Evolutionary conservation across 305 asterid species (phyloP), one percentile per base, ranked within the genome.

Genomic region (Petunia hybrid): DNA sequence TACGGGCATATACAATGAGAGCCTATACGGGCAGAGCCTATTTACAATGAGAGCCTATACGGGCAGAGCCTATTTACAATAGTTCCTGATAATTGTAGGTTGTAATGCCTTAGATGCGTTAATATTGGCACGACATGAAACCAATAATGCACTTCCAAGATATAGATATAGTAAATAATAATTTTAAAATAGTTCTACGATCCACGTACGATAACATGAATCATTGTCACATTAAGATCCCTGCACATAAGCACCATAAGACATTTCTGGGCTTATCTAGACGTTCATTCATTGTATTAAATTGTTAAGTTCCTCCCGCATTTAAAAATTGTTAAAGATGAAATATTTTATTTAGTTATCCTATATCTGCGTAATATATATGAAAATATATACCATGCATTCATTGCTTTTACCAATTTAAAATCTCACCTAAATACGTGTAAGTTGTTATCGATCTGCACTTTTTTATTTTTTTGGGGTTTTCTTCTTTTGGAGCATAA

Each of bases 71-170:
- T n/a, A n/a, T n/a, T n/a, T n/a, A n/a, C n/a, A n/a, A n/a, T n/a
- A n/a, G 62, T 9, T 48, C 62, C 41, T 12, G 43, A 48, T 71
- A 71, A 48, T 71, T 71, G 78, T 1, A 48, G 16, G 45, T 71
- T 22, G 77, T 45, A 10, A 46, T 31, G 60, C 57, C 31, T 53
- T 77, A 69, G 83, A 70, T 79, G 81, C 71, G 81, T 22, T 66
- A 14, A 36, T 38, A 87, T 90, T 89, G 92, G 89, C 88, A 84
- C 82, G 67, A 81, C 61, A 57, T 83, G 85, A 22, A 22, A 76
- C 75, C 89, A 90, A 88, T 90, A 87, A 88, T 89, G 83, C 81
- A 71, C 64, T 66, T 38, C 36, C 4, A 77, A 76, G 13, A 8
- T 22, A 22, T 22, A 0, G 31, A 22, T 39, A 7, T 31, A 35